Percentiles rank a stretch among this genome's conserved stretches.
Evolutionary conservation across 1,284 basidiomycete species (phyloP).

Genomic region (Pseudozyma sp.): DNA sequence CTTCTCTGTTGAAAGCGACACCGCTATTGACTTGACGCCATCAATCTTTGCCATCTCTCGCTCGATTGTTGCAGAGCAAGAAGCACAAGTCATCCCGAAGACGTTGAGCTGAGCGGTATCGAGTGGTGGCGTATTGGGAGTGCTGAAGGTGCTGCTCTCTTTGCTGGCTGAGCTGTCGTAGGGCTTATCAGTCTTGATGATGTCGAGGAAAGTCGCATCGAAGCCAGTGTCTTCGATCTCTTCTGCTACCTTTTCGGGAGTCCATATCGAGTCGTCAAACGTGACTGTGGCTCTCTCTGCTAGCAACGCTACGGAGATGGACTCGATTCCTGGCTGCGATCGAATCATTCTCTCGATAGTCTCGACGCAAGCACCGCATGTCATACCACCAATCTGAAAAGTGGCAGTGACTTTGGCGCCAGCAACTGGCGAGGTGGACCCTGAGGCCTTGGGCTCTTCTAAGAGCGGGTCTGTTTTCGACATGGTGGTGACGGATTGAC

Average conservation of each 20-base stretch:
- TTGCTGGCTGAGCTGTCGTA: conserved; percentile 1
- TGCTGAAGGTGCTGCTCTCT: not conserved
- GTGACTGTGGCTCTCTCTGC: conserved; percentile 92
- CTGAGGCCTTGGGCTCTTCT: conserved; percentile 23
- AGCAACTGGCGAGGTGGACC: conserved; percentile 3
- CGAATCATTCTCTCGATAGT: conserved; percentile 94
- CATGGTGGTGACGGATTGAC: conserved; percentile 6
- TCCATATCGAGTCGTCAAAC: conserved; percentile 85
- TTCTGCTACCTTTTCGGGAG: conserved; percentile 76
- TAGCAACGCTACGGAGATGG: conserved; percentile 89
- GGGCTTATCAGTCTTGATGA: conserved; percentile 26
- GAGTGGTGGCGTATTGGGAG: not conserved
- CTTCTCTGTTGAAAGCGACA: conserved; percentile 61
- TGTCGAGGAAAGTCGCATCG: conserved; percentile 74
- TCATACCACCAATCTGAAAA: conserved; percentile 88
- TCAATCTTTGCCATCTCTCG: conserved; percentile 77
- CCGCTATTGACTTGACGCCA: conserved; percentile 54
- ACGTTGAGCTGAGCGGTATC: conserved; percentile 74
- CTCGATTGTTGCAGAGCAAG: conserved; percentile 84
- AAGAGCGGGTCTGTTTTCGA: conserved; percentile 26
- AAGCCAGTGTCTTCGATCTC: conserved; percentile 94
- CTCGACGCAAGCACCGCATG: conserved; percentile 88
- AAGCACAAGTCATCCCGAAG: conserved; percentile 89
- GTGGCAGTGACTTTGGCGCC: conserved; percentile 70
- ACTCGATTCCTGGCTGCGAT: conserved; percentile 83